These are phyloP conservation scores for Ascochyta fabae DNA, from an alignment of 2,329 filamentous ascomycete species.

Conservation along the genomic window DNA sequence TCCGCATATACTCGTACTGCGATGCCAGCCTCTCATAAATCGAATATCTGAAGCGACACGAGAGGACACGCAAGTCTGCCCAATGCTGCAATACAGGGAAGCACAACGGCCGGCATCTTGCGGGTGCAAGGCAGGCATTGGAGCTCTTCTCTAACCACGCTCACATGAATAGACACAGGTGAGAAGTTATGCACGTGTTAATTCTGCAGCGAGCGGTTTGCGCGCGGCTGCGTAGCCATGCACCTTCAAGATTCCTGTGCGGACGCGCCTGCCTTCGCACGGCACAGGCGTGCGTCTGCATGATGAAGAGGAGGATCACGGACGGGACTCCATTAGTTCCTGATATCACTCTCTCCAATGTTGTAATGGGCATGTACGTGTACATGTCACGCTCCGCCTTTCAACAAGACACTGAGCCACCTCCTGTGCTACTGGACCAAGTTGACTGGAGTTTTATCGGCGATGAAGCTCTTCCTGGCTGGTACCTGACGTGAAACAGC, in stretches of 20 bases:
- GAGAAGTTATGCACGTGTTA: not conserved
- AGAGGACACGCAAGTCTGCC: slow-evolving; percentile 1
- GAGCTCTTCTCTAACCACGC: not conserved
- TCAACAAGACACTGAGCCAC: not conserved
- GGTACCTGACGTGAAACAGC: not conserved
- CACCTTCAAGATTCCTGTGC: not conserved
- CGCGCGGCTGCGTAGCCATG: not conserved
- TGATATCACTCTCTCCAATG: not conserved
- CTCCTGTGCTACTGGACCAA: not conserved
- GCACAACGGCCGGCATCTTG: not conserved
- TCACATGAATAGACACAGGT: slow-evolving; percentile 1
- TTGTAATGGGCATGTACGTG: not conserved
- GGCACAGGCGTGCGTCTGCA: not conserved
- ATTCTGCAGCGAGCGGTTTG: not conserved
- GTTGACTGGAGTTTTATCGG: not conserved
- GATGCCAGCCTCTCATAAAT: not conserved
- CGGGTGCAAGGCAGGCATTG: no score
- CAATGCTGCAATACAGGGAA: not conserved
- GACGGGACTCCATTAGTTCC: not conserved
- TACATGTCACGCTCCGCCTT: not conserved
- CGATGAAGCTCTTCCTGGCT: not conserved
- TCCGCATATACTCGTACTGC: not conserved
- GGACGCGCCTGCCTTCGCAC: not conserved
- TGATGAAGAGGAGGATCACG: not conserved
- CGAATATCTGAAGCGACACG: slow-evolving; percentile 1